Base-by-base conservation (phyloP, 1,139 yeast species). In the Taiozyma onychis region DNA sequence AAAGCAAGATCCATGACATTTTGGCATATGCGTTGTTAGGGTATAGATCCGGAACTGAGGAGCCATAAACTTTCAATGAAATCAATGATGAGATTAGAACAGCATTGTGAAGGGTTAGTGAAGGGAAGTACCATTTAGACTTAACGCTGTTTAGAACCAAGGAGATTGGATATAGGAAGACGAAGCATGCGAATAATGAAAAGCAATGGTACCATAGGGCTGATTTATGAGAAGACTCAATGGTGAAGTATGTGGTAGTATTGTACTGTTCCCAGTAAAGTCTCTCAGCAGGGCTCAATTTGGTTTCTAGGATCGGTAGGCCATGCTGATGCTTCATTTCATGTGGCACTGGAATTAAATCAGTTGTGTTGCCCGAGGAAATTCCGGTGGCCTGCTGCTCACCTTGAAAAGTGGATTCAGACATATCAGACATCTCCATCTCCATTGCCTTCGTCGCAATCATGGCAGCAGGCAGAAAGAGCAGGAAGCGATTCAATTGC, bases 191-290 rank as follows among this genome's bases (percentile, higher is more conserved):
- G 4, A 73, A 48, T 26, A 82, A 69, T 21, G 80, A 64, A 2
- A 65, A 61, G 10, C 83, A 70, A 61, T 91, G 98, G 45, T 75
- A 61, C 59, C 74, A 72, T 45, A 91, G 70, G 2, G 83, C 76
- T n/a, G 73, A 55, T 53, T 78, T 76, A 57, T 77, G 77, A 5
- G 73, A 66, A 1, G 76, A 63, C 1, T 76, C 78, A n/a, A 80
- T 69, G 13, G 78, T 81, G 67, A 88, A 80, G 66, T 78, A 90
- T 14, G 89, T 85, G 7, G 95, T 85, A n/a, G 95, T 81, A 61
- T 87, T 81, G 68, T 89, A 91, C 39, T 68, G 66, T 50, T 83
- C 84, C 98, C 98, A 91, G 66, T 76, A 90, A 27, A 76, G 66
- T 50, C 81, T 72, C 66, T 90, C 97, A 49, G 81, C 85, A 0